A percentile compares a stretch with the other conserved stretches of the same genome.
Conservation (phyloP, 78 protist species). For the Cyanophora paradoxa region DNA sequence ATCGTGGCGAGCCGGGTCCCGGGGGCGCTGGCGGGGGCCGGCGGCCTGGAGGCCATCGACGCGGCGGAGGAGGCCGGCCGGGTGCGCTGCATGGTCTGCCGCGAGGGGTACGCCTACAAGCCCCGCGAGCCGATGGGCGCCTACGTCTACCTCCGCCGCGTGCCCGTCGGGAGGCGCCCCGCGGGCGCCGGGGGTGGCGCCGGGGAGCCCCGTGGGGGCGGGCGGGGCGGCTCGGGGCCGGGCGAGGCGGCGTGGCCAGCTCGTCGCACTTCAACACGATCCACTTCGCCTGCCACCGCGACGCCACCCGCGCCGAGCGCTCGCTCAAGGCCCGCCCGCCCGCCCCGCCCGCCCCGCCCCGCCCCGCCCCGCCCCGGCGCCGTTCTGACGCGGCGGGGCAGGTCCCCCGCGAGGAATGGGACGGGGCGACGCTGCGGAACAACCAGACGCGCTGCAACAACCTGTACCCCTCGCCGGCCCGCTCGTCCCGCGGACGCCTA, state of each 20-base stretch:
- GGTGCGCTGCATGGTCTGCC: slow-evolving; percentile 77
- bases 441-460: slow-evolving; percentile 61
- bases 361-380: neutral
- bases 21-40: too few species aligned
- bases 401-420: too few species aligned
- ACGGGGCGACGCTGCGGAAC: slow-evolving; percentile 81
- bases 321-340: neutral
- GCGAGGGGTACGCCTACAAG: slow-evolving; percentile 54
- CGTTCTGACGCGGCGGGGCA: too few species aligned
- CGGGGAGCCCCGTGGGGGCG: too few species aligned
- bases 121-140: slow-evolving; percentile 2
- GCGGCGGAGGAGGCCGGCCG: too few species aligned
- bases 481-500: neutral
- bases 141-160: neutral
- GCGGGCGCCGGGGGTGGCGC: neutral
- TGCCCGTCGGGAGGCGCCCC: neutral
- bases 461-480: slow-evolving; percentile 49
- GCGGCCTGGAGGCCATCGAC: too few species aligned
- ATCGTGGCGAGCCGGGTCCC: too few species aligned
- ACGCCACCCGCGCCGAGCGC: slow-evolving; percentile 63
- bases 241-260: too few species aligned
- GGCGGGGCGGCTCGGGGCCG: too few species aligned
- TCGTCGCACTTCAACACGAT: slow-evolving; percentile 71
- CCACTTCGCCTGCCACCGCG: slow-evolving; percentile 71
- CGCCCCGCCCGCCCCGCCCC: too few species aligned